Base-by-base conservation (phyloP, 345 rosid genomes). In the Erysimum cheiranthoides region DNA sequence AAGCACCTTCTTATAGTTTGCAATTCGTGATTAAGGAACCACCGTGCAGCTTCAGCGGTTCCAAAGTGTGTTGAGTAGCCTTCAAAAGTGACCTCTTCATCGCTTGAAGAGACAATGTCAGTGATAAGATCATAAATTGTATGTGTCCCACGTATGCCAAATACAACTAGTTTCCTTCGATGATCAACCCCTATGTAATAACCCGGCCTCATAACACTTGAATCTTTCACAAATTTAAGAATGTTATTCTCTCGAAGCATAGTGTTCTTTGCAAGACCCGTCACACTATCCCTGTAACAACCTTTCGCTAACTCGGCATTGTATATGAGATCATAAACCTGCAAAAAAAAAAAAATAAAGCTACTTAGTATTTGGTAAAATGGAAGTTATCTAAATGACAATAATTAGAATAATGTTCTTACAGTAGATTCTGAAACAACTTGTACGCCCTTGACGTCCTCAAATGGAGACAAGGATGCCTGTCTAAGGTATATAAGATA, bases 31-130 rank as follows among this genome's bases (percentile, higher is more conserved):
- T 71, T 81, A 78, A 93, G 96, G 82, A 96, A 91, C 99, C 99
- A 95, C 17, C 94, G 81, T 42, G 99, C 94, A 75, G 98, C 93
- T 84, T 95, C 98, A 73, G 97, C 88, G 4, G 90, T 90, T 80
- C 98, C 99, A 84, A 92, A 93, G 82, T 95, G 99, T 42, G 97
- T 88, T 32, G 96, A 90, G 77, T 82, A 95, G 62, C 97, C 96
- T 79, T 95, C 99, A 81, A 86, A 89, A 27, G 91, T 85, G 70
- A 95, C 88, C 66, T 89, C 96, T 78, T 82, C 91, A 66, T 86
- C 83, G 66, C 94, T 85, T n/a, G 97, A 86, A 67, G 97, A 82
- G 70, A 91, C 89, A 75, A 90, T 90, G 66, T 89, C 90, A 1
- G 99, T 92, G 51, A 92, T 88, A 32, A 92, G 86, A 79, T 95